These are phyloP conservation scores for Chimonanthus praecox DNA, from an alignment of 164 flowering plant species.

Conservation along the genomic window DNA sequence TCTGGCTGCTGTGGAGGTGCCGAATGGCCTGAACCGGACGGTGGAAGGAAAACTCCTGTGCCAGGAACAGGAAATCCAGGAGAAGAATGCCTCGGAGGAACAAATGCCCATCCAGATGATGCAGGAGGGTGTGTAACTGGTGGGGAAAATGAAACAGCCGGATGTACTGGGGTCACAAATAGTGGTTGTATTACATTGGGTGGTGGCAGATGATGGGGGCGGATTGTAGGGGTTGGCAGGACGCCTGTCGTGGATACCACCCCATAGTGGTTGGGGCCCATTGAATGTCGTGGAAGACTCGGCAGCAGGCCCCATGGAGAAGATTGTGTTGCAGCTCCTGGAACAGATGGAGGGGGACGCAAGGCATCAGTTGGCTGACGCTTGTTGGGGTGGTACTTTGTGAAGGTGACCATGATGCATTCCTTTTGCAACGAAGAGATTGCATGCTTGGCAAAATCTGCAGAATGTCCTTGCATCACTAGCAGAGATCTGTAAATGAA, in stretches of 20 bases:
- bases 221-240: constrained; percentile 47
- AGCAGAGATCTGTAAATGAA: constrained; percentile 57
- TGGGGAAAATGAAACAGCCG: constrained; percentile 49
- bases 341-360: constrained; percentile 12
- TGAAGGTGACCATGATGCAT: constrained; percentile 63
- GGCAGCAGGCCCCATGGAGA: constrained; percentile 56
- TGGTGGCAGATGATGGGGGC: constrained; percentile 39
- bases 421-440: constrained; percentile 61
- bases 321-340: constrained; percentile 27
- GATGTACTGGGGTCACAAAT: constrained; percentile 47
- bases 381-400: constrained; percentile 57
- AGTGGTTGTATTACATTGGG: constrained; percentile 57
- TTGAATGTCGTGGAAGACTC: constrained; percentile 46
- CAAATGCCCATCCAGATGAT: constrained; percentile 56
- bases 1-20: constrained; percentile 20
- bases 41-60: constrained; percentile 94
- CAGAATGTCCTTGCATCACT: constrained; percentile 65
- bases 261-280: constrained; percentile 46
- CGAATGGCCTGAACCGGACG: constrained; percentile 54
- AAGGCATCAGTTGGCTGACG: constrained; percentile 23
- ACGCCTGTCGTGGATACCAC: constrained; percentile 53
- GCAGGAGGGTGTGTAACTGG: constrained; percentile 54
- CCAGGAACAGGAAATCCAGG: constrained; percentile 68
- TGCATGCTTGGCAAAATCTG: constrained; percentile 73
- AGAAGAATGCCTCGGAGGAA: constrained; percentile 50